Conservation (phyloP, 129 eudicot species). For the Mikania micrantha region DNA sequence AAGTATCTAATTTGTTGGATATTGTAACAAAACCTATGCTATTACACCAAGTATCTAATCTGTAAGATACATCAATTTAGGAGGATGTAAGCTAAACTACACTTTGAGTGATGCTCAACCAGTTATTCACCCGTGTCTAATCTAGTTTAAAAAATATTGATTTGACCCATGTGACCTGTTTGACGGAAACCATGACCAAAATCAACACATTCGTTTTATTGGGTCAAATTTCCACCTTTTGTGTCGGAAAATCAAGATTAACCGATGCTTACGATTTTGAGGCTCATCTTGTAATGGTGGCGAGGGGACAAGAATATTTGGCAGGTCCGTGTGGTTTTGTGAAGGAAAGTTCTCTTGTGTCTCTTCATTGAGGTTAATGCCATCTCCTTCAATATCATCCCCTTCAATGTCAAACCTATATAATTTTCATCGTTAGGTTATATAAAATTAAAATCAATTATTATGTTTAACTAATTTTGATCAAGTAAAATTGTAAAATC, state of each 20-base stretch:
- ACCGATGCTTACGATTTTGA: slow-evolving; percentile 39
- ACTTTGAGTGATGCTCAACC: neutral
- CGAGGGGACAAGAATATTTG: slow-evolving; percentile 48
- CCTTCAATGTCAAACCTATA: slow-evolving; percentile 93
- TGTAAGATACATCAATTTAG: neutral
- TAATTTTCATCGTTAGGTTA: neutral
- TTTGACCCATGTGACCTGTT: neutral
- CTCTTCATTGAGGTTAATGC: slow-evolving; percentile 30
- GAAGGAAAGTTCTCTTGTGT: slow-evolving; percentile 36
- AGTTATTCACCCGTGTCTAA: neutral
- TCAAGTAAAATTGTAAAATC: too few relatives aligned
- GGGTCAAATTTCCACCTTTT: neutral
- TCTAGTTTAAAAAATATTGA: neutral
- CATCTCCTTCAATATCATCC: slow-evolving; percentile 57
- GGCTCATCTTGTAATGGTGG: slow-evolving; percentile 52
- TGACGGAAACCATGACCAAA: neutral
- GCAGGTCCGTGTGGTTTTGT: slow-evolving; percentile 43
- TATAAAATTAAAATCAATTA: neutral
- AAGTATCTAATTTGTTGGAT: neutral
- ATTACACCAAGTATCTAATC: neutral
- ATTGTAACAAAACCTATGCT: neutral
- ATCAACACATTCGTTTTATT: neutral
- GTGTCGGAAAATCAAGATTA: slow-evolving; percentile 7
- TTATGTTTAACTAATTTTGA: neutral
- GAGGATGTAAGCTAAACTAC: neutral